phyloP scores from a whole-genome alignment of 805 yeast species.

The Candida nanaspora region DNA sequence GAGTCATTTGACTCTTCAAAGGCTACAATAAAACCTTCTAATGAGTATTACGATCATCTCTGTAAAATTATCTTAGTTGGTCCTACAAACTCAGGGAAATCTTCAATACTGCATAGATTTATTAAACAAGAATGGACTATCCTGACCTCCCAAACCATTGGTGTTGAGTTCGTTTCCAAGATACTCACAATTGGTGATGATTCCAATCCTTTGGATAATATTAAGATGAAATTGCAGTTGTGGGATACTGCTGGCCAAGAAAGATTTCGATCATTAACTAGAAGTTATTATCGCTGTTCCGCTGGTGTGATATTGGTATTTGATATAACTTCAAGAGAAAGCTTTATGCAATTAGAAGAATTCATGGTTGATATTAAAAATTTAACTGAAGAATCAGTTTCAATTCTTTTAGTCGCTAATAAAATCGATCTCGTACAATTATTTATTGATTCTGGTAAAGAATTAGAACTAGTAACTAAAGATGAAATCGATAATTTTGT shows the following conservation, averaged over 20 bases:
- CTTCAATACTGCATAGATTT: conserved; percentile 32
- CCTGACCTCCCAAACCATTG: conserved; percentile 29
- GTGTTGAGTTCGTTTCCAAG: conserved; percentile 31
- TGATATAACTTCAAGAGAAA: conserved; percentile 20
- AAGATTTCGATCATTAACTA: conserved; percentile 29
- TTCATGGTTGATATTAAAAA: conserved; percentile 24
- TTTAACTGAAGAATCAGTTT: conserved; percentile 20
- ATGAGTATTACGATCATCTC: conserved; percentile 26
- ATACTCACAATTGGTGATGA: conserved; percentile 16
- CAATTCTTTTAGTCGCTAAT: conserved; percentile 28
- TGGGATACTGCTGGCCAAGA: conserved; percentile 35
- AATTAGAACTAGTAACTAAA: conserved; percentile 19
- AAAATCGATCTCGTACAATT: conserved; percentile 20
- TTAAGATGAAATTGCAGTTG: conserved; percentile 23
- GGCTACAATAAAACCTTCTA: conserved; percentile 8
- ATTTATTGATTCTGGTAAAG: conserved; percentile 1
- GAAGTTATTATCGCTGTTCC: conserved; percentile 31
- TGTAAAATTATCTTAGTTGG: conserved; percentile 36
- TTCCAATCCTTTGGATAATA: background rate
- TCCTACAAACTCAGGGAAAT: conserved; percentile 36
- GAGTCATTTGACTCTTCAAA: conserved; percentile 14
- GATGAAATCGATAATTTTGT: conserved; percentile 29
- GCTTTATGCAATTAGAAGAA: conserved; percentile 21
- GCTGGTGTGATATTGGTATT: conserved; percentile 30
- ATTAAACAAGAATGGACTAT: conserved; percentile 21